Conservation (phyloP, 208 protist species). For the Leishmania amazonensis region DNA sequence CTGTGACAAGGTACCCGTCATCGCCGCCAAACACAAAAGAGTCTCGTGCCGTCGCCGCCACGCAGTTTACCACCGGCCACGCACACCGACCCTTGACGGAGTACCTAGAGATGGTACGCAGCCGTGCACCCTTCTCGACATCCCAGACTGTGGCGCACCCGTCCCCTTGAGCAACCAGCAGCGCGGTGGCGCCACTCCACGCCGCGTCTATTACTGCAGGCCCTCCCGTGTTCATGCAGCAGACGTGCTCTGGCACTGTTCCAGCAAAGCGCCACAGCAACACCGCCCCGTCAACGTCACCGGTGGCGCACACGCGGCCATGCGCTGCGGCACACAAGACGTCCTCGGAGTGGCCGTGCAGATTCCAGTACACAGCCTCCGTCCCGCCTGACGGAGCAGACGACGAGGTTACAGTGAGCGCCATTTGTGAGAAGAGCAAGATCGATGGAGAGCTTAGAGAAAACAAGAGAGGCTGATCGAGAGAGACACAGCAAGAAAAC, state of each 20-base stretch:
- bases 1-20: slow-evolving; percentile 71
- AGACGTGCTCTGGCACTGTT: slow-evolving; percentile 47
- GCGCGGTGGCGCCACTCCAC: slow-evolving; percentile 39
- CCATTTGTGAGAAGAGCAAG: slow-evolving; percentile 28
- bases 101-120: slow-evolving; percentile 38
- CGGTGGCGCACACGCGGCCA: slow-evolving; percentile 57
- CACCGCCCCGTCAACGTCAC: slow-evolving; percentile 51
- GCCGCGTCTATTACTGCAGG: slow-evolving; percentile 57
- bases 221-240: slow-evolving; percentile 55
- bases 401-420: slow-evolving; percentile 36
- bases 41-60: slow-evolving; percentile 26
- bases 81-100: slow-evolving; percentile 37
- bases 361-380: slow-evolving; percentile 38
- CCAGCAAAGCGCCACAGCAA: slow-evolving; percentile 59
- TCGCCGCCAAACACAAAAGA: slow-evolving; percentile 67
- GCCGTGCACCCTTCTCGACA: slow-evolving; percentile 48
- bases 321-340: slow-evolving; percentile 47
- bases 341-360: slow-evolving; percentile 66
- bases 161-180: slow-evolving; percentile 77
- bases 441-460: background rate
- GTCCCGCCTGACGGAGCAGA: background rate
- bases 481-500: background rate
- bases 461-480: background rate
- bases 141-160: slow-evolving; percentile 65
- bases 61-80: slow-evolving; percentile 84